Conservation (phyloP, 768 basidiomycete genomes). For the Rubroboletus pulcherrimus region DNA sequence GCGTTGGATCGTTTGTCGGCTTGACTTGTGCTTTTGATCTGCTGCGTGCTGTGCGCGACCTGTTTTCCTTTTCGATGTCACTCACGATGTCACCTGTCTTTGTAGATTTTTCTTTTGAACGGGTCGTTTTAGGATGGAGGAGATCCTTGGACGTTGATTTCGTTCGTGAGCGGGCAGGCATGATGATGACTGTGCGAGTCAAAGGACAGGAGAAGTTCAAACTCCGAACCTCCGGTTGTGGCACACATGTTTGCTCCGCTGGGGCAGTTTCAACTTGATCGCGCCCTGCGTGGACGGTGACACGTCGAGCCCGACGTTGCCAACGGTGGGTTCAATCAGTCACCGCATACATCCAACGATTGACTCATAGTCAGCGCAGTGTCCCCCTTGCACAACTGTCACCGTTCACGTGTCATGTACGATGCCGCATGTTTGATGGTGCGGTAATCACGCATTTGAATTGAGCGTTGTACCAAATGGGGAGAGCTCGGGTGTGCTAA, state of each 20-base stretch:
- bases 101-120: conserved; percentile 18
- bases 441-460: conserved; percentile 13
- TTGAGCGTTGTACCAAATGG: conserved; percentile 14
- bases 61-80: conserved; percentile 34
- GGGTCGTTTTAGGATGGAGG: background rate
- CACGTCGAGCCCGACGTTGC: conserved; percentile 2
- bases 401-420: conserved; percentile 11
- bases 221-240: conserved; percentile 31
- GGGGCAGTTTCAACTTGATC: background rate
- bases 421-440: conserved; percentile 6
- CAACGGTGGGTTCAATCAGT: background rate
- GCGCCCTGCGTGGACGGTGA: background rate
- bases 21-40: conserved; percentile 24
- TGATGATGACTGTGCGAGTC: conserved; percentile 25
- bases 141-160: conserved; percentile 29
- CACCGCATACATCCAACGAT: conserved; percentile 1
- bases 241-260: conserved; percentile 12
- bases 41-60: conserved; percentile 9
- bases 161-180: conserved; percentile 47
- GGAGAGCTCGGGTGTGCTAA: conserved; percentile 4
- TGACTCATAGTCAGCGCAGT: background rate
- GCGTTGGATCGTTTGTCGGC: conserved; percentile 15
- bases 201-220: conserved; percentile 29
- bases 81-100: conserved; percentile 19
- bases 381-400: background rate